Conservation (phyloP, 495 filamentous ascomycete species). For the Pyronema omphalodes region DNA sequence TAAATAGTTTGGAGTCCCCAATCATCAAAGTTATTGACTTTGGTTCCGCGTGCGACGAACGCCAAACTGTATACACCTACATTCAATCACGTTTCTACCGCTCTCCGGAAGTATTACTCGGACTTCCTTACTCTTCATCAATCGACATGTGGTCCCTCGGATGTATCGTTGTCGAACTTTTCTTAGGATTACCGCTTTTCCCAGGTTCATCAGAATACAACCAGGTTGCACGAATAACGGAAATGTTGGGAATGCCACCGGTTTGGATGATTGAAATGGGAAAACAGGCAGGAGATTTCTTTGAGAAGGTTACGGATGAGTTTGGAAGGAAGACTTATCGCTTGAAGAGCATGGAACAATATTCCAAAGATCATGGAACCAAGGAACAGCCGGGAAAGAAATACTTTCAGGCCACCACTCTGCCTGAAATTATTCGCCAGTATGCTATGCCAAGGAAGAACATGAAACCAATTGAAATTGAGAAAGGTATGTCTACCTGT, state of each 20-base stretch:
- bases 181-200: conserved; percentile 86
- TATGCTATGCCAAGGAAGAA: conserved; percentile 98
- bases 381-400: conserved; percentile 99
- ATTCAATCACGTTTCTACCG: conserved; percentile 98
- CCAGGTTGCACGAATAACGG: conserved; percentile 88
- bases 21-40: conserved; percentile 99
- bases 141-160: conserved; percentile 99
- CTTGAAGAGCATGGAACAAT: conserved; percentile 93
- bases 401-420: conserved; percentile 83
- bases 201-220: conserved; percentile 99
- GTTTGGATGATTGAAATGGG: conserved; percentile 99
- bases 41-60: conserved; percentile 93
- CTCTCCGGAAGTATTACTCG: conserved; percentile 87
- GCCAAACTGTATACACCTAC: conserved; percentile 98
- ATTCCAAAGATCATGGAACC: conserved; percentile 79
- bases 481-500: conserved; percentile 51
- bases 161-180: conserved; percentile 96
- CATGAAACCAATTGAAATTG: conserved; percentile 94
- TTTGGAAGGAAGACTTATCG: conserved; percentile 79
- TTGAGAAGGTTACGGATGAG: conserved; percentile 74
- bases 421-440: conserved; percentile 91
- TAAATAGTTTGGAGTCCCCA: conserved; percentile 67
- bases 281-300: conserved; percentile 94
- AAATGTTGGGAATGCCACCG: conserved; percentile 92
- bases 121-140: conserved; percentile 92